A percentile compares a stretch with the other conserved stretches of the same genome.
Evolutionary conservation across 257 asterid species (phyloP).

Genomic region (Phtheirospermum japonicum): DNA sequence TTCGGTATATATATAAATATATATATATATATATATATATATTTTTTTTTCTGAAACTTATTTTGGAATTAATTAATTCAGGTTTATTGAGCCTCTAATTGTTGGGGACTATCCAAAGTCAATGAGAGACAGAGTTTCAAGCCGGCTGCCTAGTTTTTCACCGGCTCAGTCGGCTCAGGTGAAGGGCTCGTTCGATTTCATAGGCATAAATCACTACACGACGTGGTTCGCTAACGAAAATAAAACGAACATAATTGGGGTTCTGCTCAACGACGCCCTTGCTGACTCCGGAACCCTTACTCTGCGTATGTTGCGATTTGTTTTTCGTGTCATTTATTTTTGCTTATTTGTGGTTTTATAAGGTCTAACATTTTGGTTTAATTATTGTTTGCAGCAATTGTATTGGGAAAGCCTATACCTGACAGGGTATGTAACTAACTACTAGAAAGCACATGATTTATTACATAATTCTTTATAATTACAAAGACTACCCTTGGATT

Average conservation of each 20-base stretch:
- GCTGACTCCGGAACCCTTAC: slow-evolving; percentile 61
- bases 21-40: too few species aligned
- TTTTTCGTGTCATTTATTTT: background rate
- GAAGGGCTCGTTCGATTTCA: slow-evolving; percentile 72
- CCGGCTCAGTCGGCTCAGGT: slow-evolving; percentile 44
- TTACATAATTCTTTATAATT: background rate
- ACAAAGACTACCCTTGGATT: background rate
- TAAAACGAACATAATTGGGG: slow-evolving; percentile 42
- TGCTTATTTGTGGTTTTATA: background rate
- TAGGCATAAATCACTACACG: slow-evolving; percentile 89
- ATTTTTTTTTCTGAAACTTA: too few species aligned
- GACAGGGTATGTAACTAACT: slow-evolving; percentile 29
- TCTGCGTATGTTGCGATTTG: slow-evolving; percentile 48
- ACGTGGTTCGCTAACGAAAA: slow-evolving; percentile 70
- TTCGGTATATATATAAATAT: too few species aligned
- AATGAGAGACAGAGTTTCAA: slow-evolving; percentile 62
- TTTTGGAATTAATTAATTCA: slow-evolving; percentile 19
- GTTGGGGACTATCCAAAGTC: slow-evolving; percentile 72
- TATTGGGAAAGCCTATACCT: slow-evolving; percentile 29
- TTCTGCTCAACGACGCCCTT: slow-evolving; percentile 50
- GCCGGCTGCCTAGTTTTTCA: slow-evolving; percentile 58
- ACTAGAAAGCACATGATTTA: too few species aligned
- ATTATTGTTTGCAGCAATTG: slow-evolving; percentile 30
- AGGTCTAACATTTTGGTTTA: background rate
- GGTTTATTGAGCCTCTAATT: slow-evolving; percentile 80